phyloP scores from a whole-genome alignment of 352 stramenopile genomes.

The Globisporangium ultimum region DNA sequence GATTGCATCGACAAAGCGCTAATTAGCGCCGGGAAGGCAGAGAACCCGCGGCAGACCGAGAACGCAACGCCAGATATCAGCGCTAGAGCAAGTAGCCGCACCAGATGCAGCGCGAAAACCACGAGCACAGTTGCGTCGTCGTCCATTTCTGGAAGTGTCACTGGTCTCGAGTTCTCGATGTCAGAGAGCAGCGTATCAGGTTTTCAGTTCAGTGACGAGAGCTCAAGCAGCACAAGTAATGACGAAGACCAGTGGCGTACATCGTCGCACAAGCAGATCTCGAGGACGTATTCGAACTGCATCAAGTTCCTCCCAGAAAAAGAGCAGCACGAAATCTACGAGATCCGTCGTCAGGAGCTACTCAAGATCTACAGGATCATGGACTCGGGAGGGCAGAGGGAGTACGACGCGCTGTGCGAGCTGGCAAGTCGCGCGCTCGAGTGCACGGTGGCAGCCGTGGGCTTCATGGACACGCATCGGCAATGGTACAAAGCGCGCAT shows the following conservation, averaged over 20 bases:
- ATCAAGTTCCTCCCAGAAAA: constrained; percentile 48
- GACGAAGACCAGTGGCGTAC: constrained; percentile 11
- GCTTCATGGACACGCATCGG: constrained; percentile 49
- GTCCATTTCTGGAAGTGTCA: constrained; percentile 1
- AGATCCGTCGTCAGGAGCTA: constrained; percentile 35
- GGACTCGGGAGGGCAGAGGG: constrained; percentile 38
- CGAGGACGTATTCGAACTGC: constrained; percentile 14
- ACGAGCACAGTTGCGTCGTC: constrained; percentile 27
- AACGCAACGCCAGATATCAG: constrained; percentile 9
- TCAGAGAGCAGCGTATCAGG: constrained; percentile 19
- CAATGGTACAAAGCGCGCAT: constrained; percentile 78
- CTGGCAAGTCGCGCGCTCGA: constrained; percentile 58
- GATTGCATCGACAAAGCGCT: constrained; percentile 77
- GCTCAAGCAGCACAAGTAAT: constrained; percentile 28
- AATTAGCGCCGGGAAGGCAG: constrained; percentile 23
- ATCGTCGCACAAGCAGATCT: not conserved
- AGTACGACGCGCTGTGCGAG: constrained; percentile 74
- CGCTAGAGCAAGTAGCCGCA: constrained; percentile 17
- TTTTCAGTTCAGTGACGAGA: constrained; percentile 31
- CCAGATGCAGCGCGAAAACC: constrained; percentile 30
- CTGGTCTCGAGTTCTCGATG: constrained; percentile 29
- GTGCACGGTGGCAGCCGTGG: constrained; percentile 60
- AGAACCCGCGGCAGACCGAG: constrained; percentile 8
- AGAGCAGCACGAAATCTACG: constrained; percentile 48
- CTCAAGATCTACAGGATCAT: constrained; percentile 41